Conservation (phyloP, 148 eudicot species). For the Heliosperma pusillum region DNA sequence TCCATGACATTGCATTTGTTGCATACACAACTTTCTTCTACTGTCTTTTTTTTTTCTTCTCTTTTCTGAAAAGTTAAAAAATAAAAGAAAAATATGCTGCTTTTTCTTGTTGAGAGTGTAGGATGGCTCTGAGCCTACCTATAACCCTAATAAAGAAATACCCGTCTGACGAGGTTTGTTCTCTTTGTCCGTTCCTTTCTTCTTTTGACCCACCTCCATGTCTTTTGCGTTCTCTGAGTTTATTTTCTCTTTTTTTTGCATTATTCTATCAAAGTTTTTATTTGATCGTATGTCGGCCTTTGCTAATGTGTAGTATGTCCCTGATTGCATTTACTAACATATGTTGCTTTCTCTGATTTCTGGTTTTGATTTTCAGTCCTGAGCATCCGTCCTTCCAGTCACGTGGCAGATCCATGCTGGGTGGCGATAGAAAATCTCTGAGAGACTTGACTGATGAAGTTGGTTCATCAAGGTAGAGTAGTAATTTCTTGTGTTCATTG, state of each 20-base stretch:
- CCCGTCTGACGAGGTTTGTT: conserved; percentile 4
- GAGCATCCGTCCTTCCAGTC: conserved; percentile 90
- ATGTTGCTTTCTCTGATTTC: conserved; percentile 13
- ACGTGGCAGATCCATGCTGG: conserved; percentile 89
- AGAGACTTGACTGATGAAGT: conserved; percentile 57
- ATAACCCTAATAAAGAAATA: neutral
- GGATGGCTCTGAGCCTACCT: neutral
- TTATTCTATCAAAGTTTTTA: neutral
- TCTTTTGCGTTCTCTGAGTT: neutral
- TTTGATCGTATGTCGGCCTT: neutral
- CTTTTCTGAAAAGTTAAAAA: neutral
- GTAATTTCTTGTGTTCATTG: conserved; percentile 6
- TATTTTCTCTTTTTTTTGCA: neutral
- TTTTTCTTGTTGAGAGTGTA: neutral
- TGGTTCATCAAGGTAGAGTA: conserved; percentile 66
- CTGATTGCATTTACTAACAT: neutral
- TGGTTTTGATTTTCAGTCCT: conserved; percentile 52
- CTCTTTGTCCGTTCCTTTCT: neutral
- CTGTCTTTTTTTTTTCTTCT: neutral
- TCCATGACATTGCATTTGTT: neutral
- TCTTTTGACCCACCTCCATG: neutral
- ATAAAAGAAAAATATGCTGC: neutral
- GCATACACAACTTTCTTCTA: neutral
- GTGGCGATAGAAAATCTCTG: conserved; percentile 71
- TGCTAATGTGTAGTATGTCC: neutral